A percentile compares a stretch with the other conserved stretches of the same genome.
These are phyloP conservation scores for Linnemannia hyalina DNA, from an alignment of 192 early-diverging fungal species.

Conservation along the genomic window DNA sequence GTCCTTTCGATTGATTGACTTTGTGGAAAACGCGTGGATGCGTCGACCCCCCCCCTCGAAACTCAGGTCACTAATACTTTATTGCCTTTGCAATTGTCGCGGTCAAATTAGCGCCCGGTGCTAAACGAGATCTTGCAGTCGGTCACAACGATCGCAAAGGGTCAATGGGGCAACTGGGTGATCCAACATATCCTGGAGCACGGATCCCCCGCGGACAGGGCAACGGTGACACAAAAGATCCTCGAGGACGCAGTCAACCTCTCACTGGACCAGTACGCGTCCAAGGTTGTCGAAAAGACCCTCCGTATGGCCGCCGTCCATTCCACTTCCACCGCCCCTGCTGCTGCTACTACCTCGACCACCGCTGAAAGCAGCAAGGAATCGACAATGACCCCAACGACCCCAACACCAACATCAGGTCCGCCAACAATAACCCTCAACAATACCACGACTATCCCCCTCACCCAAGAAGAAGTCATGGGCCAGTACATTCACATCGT, in stretches of 20 bases:
- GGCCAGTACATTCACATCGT: constrained; percentile 52
- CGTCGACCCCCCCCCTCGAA: neutral
- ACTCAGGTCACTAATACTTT: neutral
- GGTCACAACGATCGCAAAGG: constrained; percentile 74
- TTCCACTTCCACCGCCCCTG: neutral
- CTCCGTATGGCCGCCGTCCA: constrained; percentile 56
- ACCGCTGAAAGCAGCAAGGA: neutral
- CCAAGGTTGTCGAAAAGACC: constrained; percentile 83
- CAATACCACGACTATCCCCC: constrained; percentile 20
- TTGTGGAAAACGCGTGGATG: neutral
- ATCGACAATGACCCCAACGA: neutral
- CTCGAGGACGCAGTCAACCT: constrained; percentile 64
- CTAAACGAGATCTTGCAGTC: constrained; percentile 72
- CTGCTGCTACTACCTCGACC: neutral
- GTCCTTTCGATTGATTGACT: neutral
- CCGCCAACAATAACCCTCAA: constrained; percentile 28
- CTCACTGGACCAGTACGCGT: constrained; percentile 81
- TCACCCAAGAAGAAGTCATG: constrained; percentile 49
- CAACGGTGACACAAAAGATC: constrained; percentile 60
- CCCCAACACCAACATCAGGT: neutral
- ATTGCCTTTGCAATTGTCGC: neutral
- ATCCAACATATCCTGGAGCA: constrained; percentile 84
- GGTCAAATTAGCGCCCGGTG: constrained; percentile 64
- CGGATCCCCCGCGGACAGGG: constrained; percentile 64
- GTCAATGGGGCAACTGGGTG: constrained; percentile 90